These are phyloP conservation scores for Globisporangium solare DNA, from an alignment of 352 stramenopile genomes.

Conservation along the genomic window DNA sequence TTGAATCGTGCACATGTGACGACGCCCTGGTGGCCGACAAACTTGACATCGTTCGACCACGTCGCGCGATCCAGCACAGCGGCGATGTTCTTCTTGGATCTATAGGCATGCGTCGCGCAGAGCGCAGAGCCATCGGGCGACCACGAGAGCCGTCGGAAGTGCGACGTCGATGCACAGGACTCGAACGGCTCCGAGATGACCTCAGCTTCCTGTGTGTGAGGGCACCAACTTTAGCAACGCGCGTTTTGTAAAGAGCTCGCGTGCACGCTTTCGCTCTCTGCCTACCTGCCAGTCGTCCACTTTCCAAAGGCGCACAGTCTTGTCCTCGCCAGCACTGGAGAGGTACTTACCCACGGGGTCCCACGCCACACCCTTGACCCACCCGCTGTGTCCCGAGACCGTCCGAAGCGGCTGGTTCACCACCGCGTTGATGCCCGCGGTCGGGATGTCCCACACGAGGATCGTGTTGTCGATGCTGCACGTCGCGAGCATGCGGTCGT, in stretches of 20 bases:
- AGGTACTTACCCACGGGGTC: constrained; percentile 87
- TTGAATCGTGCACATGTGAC: constrained; percentile 84
- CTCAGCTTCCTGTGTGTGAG: constrained; percentile 29
- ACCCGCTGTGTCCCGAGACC: constrained; percentile 74
- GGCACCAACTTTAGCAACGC: neutral
- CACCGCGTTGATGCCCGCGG: constrained; percentile 42
- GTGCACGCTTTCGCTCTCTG: neutral
- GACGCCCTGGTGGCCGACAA: constrained; percentile 76
- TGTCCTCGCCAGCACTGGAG: constrained; percentile 84
- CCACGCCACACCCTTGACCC: constrained; percentile 86
- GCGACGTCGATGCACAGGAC: constrained; percentile 66
- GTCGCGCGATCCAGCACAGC: constrained; percentile 68
- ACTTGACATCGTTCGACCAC: constrained; percentile 84
- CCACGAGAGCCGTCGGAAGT: constrained; percentile 84
- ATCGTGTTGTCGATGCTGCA: constrained; percentile 89
- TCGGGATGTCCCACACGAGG: constrained; percentile 79
- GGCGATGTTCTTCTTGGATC: constrained; percentile 84
- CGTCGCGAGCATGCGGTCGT: constrained; percentile 84
- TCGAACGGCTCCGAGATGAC: constrained; percentile 74
- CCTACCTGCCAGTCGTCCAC: constrained; percentile 72
- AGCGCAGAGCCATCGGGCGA: constrained; percentile 77
- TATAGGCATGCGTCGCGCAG: constrained; percentile 81
- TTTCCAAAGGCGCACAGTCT: constrained; percentile 80
- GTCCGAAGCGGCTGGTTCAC: constrained; percentile 80
- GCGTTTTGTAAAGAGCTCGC: neutral